Conservation (phyloP, 345 rosid genomes). For the Salix koriyanagi region DNA sequence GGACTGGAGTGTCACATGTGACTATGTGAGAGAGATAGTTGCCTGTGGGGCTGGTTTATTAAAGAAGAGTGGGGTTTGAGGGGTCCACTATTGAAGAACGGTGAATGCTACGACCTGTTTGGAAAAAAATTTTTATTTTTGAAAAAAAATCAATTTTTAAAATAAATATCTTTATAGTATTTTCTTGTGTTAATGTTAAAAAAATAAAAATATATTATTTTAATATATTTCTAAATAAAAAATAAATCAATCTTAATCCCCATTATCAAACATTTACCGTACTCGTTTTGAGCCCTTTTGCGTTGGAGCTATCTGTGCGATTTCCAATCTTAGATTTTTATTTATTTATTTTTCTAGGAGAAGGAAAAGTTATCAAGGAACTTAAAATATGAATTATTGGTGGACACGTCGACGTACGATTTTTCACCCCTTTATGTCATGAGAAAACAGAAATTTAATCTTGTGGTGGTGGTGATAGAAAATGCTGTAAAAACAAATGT, state of each 20-base stretch:
- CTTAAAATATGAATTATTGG: background rate
- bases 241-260: too few relatives aligned
- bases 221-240: too few relatives aligned
- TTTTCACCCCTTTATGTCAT: too few relatives aligned
- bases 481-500: background rate
- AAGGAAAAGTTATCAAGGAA: background rate
- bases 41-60: background rate
- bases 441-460: background rate
- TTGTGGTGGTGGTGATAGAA: background rate
- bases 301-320: background rate
- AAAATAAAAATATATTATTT: too few relatives aligned
- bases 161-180: too few relatives aligned
- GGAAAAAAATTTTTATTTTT: too few relatives aligned
- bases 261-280: too few relatives aligned
- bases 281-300: background rate
- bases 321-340: conserved; percentile 12
- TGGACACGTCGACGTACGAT: background rate
- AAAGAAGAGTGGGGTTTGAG: background rate
- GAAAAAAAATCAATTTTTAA: too few relatives aligned
- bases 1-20: background rate
- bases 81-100: background rate
- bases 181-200: too few relatives aligned
- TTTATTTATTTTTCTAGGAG: background rate
- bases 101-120: background rate
- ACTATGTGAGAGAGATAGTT: background rate